Evolutionary conservation across 306 rosid genomes (phyloP).

Genomic region (Clitoria ternatea): DNA sequence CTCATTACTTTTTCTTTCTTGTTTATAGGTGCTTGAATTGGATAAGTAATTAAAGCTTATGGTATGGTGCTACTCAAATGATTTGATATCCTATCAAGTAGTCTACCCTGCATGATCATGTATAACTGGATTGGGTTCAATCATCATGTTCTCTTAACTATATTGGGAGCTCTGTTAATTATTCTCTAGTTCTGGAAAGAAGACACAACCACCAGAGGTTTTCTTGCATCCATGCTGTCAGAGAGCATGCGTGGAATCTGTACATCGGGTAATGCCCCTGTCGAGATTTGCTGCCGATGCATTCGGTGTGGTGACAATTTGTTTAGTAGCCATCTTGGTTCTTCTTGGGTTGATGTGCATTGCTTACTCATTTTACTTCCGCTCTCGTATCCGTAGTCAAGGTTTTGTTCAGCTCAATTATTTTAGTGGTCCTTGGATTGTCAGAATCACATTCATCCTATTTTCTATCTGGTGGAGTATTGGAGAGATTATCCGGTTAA

Average conservation of each 20-base stretch:
- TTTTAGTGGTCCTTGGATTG: constrained; percentile 97
- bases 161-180: constrained; percentile 15
- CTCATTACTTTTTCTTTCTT: neutral
- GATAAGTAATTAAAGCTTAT: constrained; percentile 16
- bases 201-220: constrained; percentile 48
- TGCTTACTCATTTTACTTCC: constrained; percentile 83
- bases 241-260: constrained; percentile 99
- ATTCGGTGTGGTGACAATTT: constrained; percentile 95
- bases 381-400: constrained; percentile 61
- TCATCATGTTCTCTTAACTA: constrained; percentile 34
- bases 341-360: constrained; percentile 82
- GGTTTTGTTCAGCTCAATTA: constrained; percentile 67
- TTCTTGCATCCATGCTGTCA: constrained; percentile 93
- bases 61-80: constrained; percentile 27
- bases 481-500: constrained; percentile 78
- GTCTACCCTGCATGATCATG: constrained; percentile 14
- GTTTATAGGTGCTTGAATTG: constrained; percentile 34
- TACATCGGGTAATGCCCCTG: constrained; percentile 99
- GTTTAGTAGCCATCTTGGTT: constrained; percentile 80
- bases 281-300: constrained; percentile 94
- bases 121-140: constrained; percentile 27
- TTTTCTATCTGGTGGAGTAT: constrained; percentile 94
- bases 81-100: constrained; percentile 16
- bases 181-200: constrained; percentile 40
- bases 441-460: constrained; percentile 71